These are phyloP conservation scores for Dictyostelium brefeldianum DNA, from an alignment of 78 protist genomes.

Conservation along the genomic window DNA sequence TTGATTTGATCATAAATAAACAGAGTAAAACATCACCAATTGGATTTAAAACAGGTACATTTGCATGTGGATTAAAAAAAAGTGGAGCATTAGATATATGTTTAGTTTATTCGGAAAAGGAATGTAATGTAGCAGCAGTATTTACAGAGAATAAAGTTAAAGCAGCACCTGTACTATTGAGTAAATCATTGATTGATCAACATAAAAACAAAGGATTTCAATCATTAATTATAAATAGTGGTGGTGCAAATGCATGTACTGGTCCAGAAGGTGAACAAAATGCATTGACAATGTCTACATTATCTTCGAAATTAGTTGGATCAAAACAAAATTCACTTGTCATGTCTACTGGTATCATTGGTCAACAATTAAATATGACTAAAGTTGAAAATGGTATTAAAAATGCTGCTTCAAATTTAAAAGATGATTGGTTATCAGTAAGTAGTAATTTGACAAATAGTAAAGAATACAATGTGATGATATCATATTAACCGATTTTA, in stretches of 20 bases:
- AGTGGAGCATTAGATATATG: constrained; percentile 64
- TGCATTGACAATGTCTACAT: constrained; percentile 46
- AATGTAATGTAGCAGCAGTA: constrained; percentile 85
- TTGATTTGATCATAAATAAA: not conserved
- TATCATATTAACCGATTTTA: not conserved
- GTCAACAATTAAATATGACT: constrained; percentile 81
- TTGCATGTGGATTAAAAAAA: constrained; percentile 77
- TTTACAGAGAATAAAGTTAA: constrained; percentile 84
- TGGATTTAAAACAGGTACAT: constrained; percentile 77
- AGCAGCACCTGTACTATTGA: constrained; percentile 85
- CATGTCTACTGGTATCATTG: constrained; percentile 89
- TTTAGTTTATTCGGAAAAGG: constrained; percentile 44
- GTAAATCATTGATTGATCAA: constrained; percentile 26
- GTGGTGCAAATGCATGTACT: constrained; percentile 91
- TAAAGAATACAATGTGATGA: not conserved
- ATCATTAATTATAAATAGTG: constrained; percentile 78
- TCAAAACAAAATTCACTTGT: constrained; percentile 55
- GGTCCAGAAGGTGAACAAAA: constrained; percentile 82
- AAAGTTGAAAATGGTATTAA: constrained; percentile 70
- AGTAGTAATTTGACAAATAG: not conserved
- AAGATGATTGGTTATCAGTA: constrained; percentile 61
- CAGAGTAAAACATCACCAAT: constrained; percentile 37
- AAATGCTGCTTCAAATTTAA: constrained; percentile 17
- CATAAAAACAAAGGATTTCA: constrained; percentile 23
- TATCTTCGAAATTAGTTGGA: constrained; percentile 28